Conservation (phyloP, 148 eudicot species). For the Chenopodium quinoa region DNA sequence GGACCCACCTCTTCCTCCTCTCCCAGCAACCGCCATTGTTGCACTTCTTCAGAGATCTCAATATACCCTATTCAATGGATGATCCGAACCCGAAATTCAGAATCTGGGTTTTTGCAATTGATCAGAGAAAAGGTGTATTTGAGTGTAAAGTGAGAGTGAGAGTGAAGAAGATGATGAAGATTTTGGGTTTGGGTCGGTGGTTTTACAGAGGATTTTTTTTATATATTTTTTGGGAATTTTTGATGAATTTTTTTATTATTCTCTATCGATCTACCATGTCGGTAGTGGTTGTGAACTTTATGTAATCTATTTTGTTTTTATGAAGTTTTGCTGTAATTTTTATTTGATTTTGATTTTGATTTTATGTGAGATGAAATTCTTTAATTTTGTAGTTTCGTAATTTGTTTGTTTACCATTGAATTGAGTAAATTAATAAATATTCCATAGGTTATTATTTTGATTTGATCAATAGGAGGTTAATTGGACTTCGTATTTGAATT, state of each 20-base stretch:
- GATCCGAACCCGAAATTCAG: neutral
- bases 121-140: neutral
- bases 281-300: neutral
- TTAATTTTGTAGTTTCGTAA: no score
- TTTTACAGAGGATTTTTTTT: neutral
- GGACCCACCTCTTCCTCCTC: slow-evolving; percentile 61
- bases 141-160: neutral
- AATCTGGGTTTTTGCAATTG: slow-evolving; percentile 7
- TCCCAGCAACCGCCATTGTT: slow-evolving; percentile 64
- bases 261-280: neutral
- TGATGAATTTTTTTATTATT: neutral
- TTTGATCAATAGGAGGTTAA: no score
- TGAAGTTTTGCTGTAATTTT: no score
- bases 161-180: neutral
- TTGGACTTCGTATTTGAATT: no score
- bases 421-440: no score
- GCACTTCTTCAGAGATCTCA: neutral
- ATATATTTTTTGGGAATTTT: neutral
- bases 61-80: neutral
- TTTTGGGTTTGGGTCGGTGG: slow-evolving; percentile 13
- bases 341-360: no score
- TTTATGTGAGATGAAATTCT: no score
- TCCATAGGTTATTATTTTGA: no score
- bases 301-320: no score
- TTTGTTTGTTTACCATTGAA: neutral